Evolutionary conservation across 2,329 filamentous ascomycete genomes (phyloP).

Genomic region (Colletotrichum phormii): DNA sequence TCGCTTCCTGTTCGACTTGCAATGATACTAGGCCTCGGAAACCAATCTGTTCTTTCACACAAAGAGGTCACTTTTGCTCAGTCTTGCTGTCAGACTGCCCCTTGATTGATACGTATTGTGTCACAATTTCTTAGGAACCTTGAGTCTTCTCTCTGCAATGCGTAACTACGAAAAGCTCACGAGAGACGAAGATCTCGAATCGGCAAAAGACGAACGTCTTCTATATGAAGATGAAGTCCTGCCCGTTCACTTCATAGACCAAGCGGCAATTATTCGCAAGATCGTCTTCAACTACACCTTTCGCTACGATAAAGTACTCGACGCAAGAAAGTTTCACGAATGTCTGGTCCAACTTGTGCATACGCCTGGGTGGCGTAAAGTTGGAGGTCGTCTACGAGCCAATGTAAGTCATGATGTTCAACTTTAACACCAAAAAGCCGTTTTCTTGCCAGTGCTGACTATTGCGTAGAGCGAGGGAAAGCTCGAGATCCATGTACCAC

Average conservation of each 20-base stretch:
- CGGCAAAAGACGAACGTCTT: not conserved
- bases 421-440: not conserved
- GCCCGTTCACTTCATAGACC: not conserved
- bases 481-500: not conserved
- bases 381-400: conserved; percentile 55
- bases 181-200: not conserved
- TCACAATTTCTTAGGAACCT: not conserved
- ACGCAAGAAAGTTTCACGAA: conserved; percentile 49
- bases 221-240: not conserved
- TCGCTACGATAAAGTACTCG: conserved; percentile 58
- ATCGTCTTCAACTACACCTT: conserved; percentile 43
- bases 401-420: conserved; percentile 42
- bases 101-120: not conserved
- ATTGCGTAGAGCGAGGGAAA: not conserved
- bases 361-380: conserved; percentile 56
- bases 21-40: not conserved
- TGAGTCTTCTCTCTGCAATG: no score
- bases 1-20: not conserved
- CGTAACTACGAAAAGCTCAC: not conserved
- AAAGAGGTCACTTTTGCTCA: not conserved
- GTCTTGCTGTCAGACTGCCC: not conserved
- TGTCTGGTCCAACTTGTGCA: conserved; percentile 52
- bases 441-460: not conserved
- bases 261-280: not conserved
- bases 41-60: not conserved